Evolutionary conservation across 371 early-diverging fungal genomes (phyloP), one percentile per base, ranked within the genome.

Genomic region (Haplosporangium sp.): DNA sequence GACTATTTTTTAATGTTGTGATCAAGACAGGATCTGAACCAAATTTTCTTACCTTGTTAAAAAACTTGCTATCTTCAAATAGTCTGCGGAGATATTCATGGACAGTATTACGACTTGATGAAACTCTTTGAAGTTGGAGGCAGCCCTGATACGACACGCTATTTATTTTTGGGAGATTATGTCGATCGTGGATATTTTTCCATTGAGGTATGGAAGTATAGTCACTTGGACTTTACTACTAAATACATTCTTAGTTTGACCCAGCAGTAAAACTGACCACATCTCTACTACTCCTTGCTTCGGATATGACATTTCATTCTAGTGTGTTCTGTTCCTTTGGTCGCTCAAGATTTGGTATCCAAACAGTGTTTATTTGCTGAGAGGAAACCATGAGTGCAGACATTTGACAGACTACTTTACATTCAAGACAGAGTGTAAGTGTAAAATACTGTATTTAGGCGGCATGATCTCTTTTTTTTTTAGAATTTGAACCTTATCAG

Each of bases 41-140:
- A 50, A 15, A 27, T 27, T 27, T 27, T 27, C 27, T 27, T 27
- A 27, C 27, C 27, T 27, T 27, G 27, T 27, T 27, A 27, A 27
- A 27, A 27, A 27, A 27, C 27, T 27, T 27, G 27, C 27, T 27
- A 27, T 27, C 27, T 27, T 27, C 27, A 27, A 27, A 75, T 83
- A 91, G 96, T 98, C 13, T 97, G 98, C 82, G 99, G 99, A 47
- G 99, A 99, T 86, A 94, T 99, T 42, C 99, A 99, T 83, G 99
- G 99, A 9, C 99, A 99, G 85, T 99, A 93, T 85, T 97, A 92
- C 78, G 99, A 99, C 86, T 88, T 99, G 77, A 94, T 99, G 94
- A 98, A 97, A 82, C 88, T 99, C 27, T 97, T 99, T 84, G 96
- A 98, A 81, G 96, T 98, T 15, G 96, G 98, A 53, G 99, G 99